phyloP scores from a whole-genome alignment of 2,329 filamentous ascomycete species.

The Fusarium sp. region DNA sequence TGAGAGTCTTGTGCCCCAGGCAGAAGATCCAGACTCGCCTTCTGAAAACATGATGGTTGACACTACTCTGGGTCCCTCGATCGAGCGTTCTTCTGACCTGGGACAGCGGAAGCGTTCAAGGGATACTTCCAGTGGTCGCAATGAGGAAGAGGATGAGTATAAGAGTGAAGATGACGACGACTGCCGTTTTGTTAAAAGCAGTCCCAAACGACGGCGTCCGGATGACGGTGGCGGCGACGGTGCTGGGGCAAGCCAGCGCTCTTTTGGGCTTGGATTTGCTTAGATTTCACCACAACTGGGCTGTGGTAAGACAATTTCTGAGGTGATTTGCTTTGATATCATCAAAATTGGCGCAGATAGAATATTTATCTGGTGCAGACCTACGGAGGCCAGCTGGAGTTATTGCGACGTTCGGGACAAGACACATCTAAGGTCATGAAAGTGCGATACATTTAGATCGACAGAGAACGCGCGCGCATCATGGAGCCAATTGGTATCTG shows the following conservation, averaged over 20 bases:
- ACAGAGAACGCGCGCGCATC: not conserved
- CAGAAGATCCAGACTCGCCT: not conserved
- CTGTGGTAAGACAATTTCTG: not conserved
- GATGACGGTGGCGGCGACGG: not conserved
- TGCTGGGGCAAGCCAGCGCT: not conserved
- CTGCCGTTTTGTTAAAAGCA: not conserved
- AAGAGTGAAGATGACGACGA: not conserved
- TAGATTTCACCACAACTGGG: not conserved
- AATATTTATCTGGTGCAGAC: not conserved
- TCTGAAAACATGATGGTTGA: not conserved
- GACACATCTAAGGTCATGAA: not conserved
- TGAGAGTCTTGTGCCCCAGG: conserved; percentile 1
- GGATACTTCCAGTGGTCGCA: not conserved
- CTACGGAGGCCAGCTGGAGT: not conserved
- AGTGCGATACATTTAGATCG: conserved; percentile 6
- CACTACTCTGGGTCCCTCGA: not conserved
- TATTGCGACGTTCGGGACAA: not conserved
- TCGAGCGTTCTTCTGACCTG: not conserved
- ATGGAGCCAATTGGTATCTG: not conserved
- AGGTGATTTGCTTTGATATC: conserved; percentile 8
- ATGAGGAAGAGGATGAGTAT: not conserved
- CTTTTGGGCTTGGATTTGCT: not conserved
- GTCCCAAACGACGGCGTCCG: not conserved
- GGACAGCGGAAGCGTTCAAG: conserved; percentile 7
- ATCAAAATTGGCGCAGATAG: not conserved